Conservation (phyloP, 1,284 basidiomycete species). For the Anthracocystis setariae region DNA sequence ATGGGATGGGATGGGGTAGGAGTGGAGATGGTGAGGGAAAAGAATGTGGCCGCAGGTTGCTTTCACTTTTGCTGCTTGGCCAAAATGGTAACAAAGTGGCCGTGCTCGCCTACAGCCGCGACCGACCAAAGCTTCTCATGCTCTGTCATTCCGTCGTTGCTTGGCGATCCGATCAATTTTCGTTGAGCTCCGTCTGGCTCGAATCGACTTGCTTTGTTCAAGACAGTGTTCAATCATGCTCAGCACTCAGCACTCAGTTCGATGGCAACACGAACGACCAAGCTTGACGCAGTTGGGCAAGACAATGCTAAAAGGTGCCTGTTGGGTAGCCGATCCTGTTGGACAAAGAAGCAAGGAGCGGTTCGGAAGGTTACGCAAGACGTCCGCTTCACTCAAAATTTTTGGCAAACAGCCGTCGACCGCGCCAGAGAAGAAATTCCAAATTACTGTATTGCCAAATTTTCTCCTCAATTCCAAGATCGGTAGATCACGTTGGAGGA, state of each 20-base stretch:
- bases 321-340: background rate
- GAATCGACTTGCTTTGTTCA: background rate
- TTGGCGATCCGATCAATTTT: slow-evolving; percentile 39
- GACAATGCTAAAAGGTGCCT: too few species aligned
- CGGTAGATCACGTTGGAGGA: background rate
- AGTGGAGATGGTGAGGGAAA: slow-evolving; percentile 33
- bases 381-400: slow-evolving; percentile 11
- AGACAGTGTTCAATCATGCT: too few species aligned
- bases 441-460: background rate
- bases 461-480: slow-evolving; percentile 3
- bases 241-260: too few species aligned
- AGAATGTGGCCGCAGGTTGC: slow-evolving; percentile 7
- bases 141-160: background rate
- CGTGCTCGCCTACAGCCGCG: slow-evolving; percentile 12
- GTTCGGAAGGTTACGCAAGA: slow-evolving; percentile 22
- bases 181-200: slow-evolving; percentile 4
- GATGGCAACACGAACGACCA: too few species aligned
- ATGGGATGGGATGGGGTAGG: slow-evolving; percentile 14
- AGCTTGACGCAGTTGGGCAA: too few species aligned
- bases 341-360: background rate
- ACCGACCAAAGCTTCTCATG: slow-evolving; percentile 2
- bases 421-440: slow-evolving; percentile 22
- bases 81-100: slow-evolving; percentile 24
- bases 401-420: slow-evolving; percentile 12
- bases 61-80: slow-evolving; percentile 15